These are phyloP conservation scores for Limnomonas spitsbergensis DNA, from an alignment of 139 green algal species.

Conservation along the genomic window DNA sequence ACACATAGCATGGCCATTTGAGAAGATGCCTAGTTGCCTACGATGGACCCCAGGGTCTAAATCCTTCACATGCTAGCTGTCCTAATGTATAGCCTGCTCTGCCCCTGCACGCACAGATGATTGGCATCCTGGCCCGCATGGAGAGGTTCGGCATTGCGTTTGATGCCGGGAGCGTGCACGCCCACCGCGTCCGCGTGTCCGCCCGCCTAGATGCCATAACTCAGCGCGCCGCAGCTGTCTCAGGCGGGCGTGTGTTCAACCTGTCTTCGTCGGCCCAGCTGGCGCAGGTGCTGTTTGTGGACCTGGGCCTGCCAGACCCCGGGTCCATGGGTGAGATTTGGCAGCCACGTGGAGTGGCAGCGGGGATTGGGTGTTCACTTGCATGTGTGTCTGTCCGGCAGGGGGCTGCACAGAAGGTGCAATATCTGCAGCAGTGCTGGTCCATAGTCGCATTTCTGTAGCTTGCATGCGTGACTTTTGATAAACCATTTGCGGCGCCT, in stretches of 20 bases:
- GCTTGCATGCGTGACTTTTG: not conserved
- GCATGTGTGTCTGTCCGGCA: no score
- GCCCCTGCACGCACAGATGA: constrained; percentile 8
- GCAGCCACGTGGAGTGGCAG: no score
- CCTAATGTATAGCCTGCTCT: constrained; percentile 18
- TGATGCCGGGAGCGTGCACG: not conserved
- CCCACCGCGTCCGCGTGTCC: not conserved
- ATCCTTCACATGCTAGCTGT: not conserved
- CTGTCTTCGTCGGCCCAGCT: constrained; percentile 49
- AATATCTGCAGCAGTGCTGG: no score
- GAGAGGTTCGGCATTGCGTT: constrained; percentile 30
- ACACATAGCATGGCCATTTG: not conserved
- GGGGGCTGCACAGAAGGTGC: no score
- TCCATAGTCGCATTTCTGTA: not conserved
- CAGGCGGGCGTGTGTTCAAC: constrained; percentile 46
- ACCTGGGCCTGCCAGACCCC: constrained; percentile 37
- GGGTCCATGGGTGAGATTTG: constrained; percentile 2
- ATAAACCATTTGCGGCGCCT: not conserved
- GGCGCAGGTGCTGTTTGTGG: constrained; percentile 48
- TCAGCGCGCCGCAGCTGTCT: no score
- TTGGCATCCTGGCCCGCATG: constrained; percentile 31
- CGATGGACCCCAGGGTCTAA: not conserved
- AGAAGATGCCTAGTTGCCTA: not conserved
- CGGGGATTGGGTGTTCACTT: no score
- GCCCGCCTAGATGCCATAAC: not conserved